phyloP scores from a whole-genome alignment of 371 early-diverging fungal genomes.

The Phascolomyces articulosus region DNA sequence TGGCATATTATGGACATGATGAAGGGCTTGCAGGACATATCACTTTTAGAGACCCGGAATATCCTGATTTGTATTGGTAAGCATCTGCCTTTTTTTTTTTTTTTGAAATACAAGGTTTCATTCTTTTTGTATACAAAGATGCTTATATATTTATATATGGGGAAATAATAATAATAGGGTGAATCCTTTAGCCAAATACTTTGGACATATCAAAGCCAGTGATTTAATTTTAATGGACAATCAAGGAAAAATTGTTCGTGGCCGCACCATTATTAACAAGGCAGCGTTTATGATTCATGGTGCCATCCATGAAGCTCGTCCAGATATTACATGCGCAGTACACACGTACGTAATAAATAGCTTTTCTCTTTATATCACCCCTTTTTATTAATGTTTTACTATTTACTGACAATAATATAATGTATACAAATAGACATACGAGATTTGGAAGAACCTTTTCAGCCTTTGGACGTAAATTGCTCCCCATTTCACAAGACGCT shows the following conservation, averaged over 20 bases:
- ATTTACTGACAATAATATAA: too few relatives aligned
- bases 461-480: conserved; percentile 41
- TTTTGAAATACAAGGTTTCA: too few relatives aligned
- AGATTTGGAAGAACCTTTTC: conserved; percentile 65
- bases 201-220: conserved; percentile 57
- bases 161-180: conserved; percentile 43
- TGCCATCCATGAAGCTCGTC: conserved; percentile 49
- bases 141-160: too few relatives aligned
- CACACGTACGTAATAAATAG: conserved; percentile 47
- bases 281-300: conserved; percentile 69
- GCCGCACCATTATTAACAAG: conserved; percentile 51
- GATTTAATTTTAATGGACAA: conserved; percentile 62
- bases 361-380: too few relatives aligned
- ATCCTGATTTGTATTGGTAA: conserved; percentile 60
- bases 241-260: conserved; percentile 54
- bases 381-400: too few relatives aligned
- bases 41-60: conserved; percentile 65
- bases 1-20: conserved; percentile 59
- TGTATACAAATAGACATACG: conserved; percentile 46
- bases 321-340: conserved; percentile 56
- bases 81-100: neutral
- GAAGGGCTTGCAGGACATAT: conserved; percentile 49
- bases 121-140: too few relatives aligned
- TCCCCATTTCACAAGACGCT: conserved; percentile 63
- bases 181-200: conserved; percentile 57